Base-by-base conservation (phyloP, 1,284 basidiomycete genomes). In the Coniferiporia sulphurascens region DNA sequence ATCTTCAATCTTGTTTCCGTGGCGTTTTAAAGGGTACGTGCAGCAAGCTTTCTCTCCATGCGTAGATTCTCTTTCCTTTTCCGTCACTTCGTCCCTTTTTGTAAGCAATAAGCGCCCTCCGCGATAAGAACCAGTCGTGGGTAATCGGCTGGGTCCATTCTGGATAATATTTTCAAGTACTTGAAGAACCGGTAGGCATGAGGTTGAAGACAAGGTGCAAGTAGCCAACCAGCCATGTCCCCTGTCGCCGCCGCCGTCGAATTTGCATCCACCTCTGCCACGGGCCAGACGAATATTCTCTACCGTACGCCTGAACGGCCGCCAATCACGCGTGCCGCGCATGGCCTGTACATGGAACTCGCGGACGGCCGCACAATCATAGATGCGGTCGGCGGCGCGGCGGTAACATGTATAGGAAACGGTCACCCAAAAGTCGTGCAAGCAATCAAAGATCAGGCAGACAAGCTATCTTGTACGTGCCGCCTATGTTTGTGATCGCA, bases 351-450 rank as follows among this genome's bases (percentile, higher is more conserved):
- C 67, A 71, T 91, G 48, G 77, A 78, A 22, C 76, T 90, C 12
- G 81, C 87, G 66, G 82, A 85, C 69, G 91, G 90, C 1, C 76
- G 74, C 55, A 77, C 71, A 56, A 66, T 92, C 38, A 77, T 92
- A 63, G 91, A 93, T 72, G 87, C 79, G 12, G 82, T 89, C 51
- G 93, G 91, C 48, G 93, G 93, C 36, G 91, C 92, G 4, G 91
- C 93, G 8, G 92, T 95, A 43, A 74, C 85, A 4, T 91, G 86
- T 66, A 72, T 95, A 50, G 93, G 93, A 1, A 84, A 85, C 65
- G 83, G 79, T 10, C 85, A 93, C 67, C 86, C 86, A 6, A 81
- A 79, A 54, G 87, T 92, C 19, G 74, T 80, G 58, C 73, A 85
- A 66, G 88, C 87, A 5, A 78, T 93, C 57, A 87, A 89, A 69